phyloP scores from a whole-genome alignment of 2,329 filamentous ascomycete genomes.

The Graphiopsis chlorocephala region DNA sequence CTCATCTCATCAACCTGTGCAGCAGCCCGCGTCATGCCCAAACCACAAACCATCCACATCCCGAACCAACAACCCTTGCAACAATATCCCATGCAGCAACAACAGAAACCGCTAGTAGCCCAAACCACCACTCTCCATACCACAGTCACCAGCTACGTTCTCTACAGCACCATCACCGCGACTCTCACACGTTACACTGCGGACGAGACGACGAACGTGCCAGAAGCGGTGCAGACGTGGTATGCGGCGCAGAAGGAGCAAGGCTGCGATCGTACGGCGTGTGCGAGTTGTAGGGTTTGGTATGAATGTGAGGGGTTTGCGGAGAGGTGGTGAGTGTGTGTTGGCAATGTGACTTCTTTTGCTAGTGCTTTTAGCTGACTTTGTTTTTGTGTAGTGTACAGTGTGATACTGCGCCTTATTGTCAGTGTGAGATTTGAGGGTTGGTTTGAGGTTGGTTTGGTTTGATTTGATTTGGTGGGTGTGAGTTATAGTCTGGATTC shows the following conservation, averaged over 20 bases:
- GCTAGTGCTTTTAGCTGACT: not conserved
- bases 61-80: not conserved
- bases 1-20: not conserved
- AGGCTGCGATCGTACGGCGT: not conserved
- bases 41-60: not conserved
- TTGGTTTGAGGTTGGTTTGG: not conserved
- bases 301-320: not conserved
- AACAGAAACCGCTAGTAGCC: not conserved
- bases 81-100: not conserved
- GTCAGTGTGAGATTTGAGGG: not conserved
- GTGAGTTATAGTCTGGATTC: not conserved
- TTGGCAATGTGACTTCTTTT: not conserved
- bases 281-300: slow-evolving; percentile 2
- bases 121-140: not conserved
- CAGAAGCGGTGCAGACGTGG: slow-evolving; percentile 1
- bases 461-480: not conserved
- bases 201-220: not conserved
- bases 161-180: not conserved
- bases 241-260: not conserved
- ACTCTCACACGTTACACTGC: not conserved
- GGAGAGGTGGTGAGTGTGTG: not conserved
- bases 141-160: not conserved
- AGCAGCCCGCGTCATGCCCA: not conserved
- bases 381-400: not conserved
- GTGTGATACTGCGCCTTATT: slow-evolving; percentile 5